Evolutionary conservation across 2,329 filamentous ascomycete genomes (phyloP), one percentile per base, ranked within the genome.

Genomic region (Amauroascus niger): DNA sequence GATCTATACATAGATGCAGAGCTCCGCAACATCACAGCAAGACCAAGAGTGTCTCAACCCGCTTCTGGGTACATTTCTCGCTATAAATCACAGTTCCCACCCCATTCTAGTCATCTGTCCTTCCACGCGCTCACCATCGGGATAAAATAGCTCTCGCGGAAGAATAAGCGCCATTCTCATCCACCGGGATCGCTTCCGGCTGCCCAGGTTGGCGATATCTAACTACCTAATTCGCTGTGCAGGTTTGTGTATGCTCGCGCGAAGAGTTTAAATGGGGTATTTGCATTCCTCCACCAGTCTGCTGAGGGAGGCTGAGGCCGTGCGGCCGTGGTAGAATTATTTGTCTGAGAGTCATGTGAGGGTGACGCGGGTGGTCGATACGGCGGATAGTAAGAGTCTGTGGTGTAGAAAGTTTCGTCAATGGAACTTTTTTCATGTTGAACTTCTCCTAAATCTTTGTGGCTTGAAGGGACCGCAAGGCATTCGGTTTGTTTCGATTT

Each of bases 261-360:
- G 64, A 67, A 73, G 6, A 54, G 55, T 55, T 71, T 72, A 55
- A 72, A 70, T 1, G 68, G 66, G 1, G 71, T 73, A 49, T 67
- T 64, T 1, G 61, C 62, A 39, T 64, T 60, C 30, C 68, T 65
- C 8, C 63, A 66, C 68, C 66, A 71, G 20, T 46, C 39, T 11
- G 45, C 20, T 33, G 48, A 40, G 18, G 33, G 33, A 9, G 43
- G 26, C 20, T 26, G 16, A 13, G 52, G 16, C 11, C 7, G 32
- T 30, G 20, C 35, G 22, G 32, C 33, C 20, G 28, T 18, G 40
- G 39, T n/a, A 20, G 9, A 9, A 24, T 28, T n/a, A 7, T 33
- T 13, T 1, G n/a, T 14, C 20, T 51, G 35, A 35, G 14, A 26
- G 2, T 43, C 14, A 7, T 8, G 9, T 30, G 18, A 4, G 9